A percentile compares a stretch with the other conserved stretches of the same genome.
These are phyloP conservation scores for Boletellus ananiceps DNA, from an alignment of 768 basidiomycete species.

Conservation along the genomic window DNA sequence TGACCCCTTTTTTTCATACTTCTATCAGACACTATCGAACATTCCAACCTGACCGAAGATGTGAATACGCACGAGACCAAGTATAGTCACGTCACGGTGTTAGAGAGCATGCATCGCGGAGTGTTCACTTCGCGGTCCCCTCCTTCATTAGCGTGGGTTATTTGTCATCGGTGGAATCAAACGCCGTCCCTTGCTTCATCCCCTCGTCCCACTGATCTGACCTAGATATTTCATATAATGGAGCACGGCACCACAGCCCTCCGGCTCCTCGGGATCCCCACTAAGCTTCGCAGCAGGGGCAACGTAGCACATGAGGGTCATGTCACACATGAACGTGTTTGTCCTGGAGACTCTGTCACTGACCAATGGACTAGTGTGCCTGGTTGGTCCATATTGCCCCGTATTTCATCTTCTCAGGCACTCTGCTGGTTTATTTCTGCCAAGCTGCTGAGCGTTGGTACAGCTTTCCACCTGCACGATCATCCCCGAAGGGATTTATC, in stretches of 20 bases:
- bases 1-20: background rate
- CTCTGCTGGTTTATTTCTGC: slow-evolving; percentile 6
- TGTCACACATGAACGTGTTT: slow-evolving; percentile 4
- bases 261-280: slow-evolving; percentile 3
- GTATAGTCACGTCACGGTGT: background rate
- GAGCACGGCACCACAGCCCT: slow-evolving; percentile 2
- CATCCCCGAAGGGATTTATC: slow-evolving; percentile 5
- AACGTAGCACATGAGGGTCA: slow-evolving; percentile 1
- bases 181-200: background rate
- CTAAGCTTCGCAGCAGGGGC: slow-evolving; percentile 11
- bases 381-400: slow-evolving; percentile 8
- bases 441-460: background rate
- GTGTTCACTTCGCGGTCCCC: slow-evolving; percentile 4
- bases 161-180: slow-evolving; percentile 1
- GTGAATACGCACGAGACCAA: background rate
- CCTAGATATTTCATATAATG: background rate
- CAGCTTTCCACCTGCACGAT: slow-evolving; percentile 3
- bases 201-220: background rate
- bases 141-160: background rate
- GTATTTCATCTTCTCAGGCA: slow-evolving; percentile 18
- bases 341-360: slow-evolving; percentile 3
- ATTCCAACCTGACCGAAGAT: background rate
- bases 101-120: slow-evolving; percentile 7
- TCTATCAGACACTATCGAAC: slow-evolving; percentile 4
- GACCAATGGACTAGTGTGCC: slow-evolving; percentile 4